Evolutionary conservation across 345 rosid genomes (phyloP).

Genomic region (Eucalyptus leucophloia): DNA sequence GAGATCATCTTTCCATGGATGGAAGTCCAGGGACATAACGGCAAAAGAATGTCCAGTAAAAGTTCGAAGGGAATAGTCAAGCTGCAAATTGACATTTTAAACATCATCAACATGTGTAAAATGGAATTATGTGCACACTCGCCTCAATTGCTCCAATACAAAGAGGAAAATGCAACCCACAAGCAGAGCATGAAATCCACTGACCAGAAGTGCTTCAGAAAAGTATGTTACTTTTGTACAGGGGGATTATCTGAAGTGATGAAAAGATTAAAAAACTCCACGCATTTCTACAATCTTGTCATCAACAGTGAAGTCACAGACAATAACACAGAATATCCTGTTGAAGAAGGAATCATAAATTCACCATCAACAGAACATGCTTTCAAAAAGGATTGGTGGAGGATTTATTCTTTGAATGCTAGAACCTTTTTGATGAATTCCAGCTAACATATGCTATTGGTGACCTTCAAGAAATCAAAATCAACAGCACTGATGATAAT

Average conservation of each 20-base stretch:
- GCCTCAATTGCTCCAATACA: background rate
- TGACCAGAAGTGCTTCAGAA: background rate
- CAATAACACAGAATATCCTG: background rate
- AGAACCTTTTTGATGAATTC: background rate
- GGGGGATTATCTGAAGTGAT: background rate
- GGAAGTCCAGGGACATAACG: slow-evolving; percentile 65
- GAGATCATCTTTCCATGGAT: slow-evolving; percentile 54
- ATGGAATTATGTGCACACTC: background rate
- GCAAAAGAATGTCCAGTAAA: slow-evolving; percentile 50
- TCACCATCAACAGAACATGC: background rate
- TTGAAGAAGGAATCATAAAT: background rate
- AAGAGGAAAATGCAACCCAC: background rate
- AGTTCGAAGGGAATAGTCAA: slow-evolving; percentile 34
- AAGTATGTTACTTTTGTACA: background rate
- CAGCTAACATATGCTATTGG: background rate
- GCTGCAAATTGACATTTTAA: slow-evolving; percentile 21
- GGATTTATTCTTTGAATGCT: background rate
- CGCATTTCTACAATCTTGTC: background rate
- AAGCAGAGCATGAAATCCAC: background rate
- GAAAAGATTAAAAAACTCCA: background rate
- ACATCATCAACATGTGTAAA: background rate
- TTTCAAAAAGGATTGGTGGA: background rate
- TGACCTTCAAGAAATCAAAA: background rate
- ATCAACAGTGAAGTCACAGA: background rate
- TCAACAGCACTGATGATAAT: background rate